phyloP scores from a whole-genome alignment of 2,329 filamentous ascomycete genomes.

The Chrysosphaeria jannelii region DNA sequence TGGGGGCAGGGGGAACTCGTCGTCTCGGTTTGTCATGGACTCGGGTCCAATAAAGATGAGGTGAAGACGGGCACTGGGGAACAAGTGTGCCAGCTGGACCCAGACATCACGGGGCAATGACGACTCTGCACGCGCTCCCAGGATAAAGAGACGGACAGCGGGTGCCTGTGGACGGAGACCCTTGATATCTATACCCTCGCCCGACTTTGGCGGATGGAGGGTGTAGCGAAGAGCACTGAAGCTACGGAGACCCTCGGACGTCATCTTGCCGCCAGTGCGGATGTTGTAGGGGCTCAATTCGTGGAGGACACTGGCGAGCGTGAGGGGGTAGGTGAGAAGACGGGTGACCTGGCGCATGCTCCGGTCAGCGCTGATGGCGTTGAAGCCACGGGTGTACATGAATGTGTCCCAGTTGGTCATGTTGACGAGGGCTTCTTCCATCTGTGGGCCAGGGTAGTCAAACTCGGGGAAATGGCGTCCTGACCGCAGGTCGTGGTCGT shows the following conservation, averaged over 20 bases:
- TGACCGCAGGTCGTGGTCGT: conserved; percentile 80
- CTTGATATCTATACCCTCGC: conserved; percentile 43
- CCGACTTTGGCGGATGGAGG: conserved; percentile 59
- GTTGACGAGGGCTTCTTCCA: conserved; percentile 80
- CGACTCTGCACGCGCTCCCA: conserved; percentile 90
- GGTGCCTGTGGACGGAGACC: conserved; percentile 62
- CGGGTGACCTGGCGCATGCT: conserved; percentile 80
- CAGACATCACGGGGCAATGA: conserved; percentile 81
- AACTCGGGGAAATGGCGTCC: conserved; percentile 86
- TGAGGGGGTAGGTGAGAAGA: conserved; percentile 77
- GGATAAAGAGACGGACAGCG: conserved; percentile 69
- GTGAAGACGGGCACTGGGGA: conserved; percentile 74
- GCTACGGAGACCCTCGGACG: conserved; percentile 71
- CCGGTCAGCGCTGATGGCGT: conserved; percentile 70
- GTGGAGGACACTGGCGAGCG: conserved; percentile 70
- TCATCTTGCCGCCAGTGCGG: conserved; percentile 43
- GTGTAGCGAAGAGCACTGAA: conserved; percentile 81
- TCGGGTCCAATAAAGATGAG: conserved; percentile 88
- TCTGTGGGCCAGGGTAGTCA: conserved; percentile 61
- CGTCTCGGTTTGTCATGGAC: conserved; percentile 78
- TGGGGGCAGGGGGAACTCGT: conserved; percentile 70
- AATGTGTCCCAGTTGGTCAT: conserved; percentile 98
- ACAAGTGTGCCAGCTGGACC: conserved; percentile 81
- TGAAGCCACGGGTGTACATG: conserved; percentile 72
- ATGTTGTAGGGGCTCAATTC: conserved; percentile 83